Evolutionary conservation across 139 green algal genomes (phyloP).

Genomic region (Coelastrella sp.): DNA sequence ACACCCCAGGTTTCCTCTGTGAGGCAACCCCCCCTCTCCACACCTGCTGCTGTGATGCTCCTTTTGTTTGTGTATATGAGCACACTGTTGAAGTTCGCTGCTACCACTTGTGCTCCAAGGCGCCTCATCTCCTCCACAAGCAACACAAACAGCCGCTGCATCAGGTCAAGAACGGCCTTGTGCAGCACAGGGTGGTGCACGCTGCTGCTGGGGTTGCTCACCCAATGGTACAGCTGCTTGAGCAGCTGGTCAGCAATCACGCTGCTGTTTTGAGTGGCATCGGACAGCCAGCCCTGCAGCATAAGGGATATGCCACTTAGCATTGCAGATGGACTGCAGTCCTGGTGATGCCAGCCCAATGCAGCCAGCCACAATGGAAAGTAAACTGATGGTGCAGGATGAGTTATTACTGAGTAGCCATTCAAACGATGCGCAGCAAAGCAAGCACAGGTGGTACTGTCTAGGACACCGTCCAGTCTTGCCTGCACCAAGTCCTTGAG

Average conservation of each 20-base stretch:
- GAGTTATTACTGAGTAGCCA: too few relatives aligned
- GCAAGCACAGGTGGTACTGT: not conserved
- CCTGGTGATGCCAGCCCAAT: not conserved
- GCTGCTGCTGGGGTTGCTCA: constrained; percentile 69
- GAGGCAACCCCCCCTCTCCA: not conserved
- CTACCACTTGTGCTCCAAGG: constrained; percentile 87
- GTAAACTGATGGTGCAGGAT: too few relatives aligned
- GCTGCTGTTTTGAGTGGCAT: constrained; percentile 77
- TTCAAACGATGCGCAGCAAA: not conserved
- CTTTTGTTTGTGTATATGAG: constrained; percentile 89
- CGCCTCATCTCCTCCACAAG: constrained; percentile 85
- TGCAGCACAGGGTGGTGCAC: constrained; percentile 84
- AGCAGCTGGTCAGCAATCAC: constrained; percentile 79
- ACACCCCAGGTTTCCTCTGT: too few relatives aligned
- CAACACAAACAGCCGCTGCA: constrained; percentile 70
- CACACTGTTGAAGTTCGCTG: constrained; percentile 83
- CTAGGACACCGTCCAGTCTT: not conserved
- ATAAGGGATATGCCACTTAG: not conserved
- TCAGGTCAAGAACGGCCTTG: constrained; percentile 70
- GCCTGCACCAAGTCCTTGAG: constrained; percentile 73
- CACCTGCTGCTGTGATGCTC: constrained; percentile 71
- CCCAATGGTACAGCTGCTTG: constrained; percentile 87
- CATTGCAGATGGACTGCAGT: not conserved
- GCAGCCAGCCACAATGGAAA: too few relatives aligned
- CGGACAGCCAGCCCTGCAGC: constrained; percentile 72